These are phyloP conservation scores for Alternaria triticimaculans DNA, from an alignment of 2,329 filamentous ascomycete genomes.

Conservation along the genomic window DNA sequence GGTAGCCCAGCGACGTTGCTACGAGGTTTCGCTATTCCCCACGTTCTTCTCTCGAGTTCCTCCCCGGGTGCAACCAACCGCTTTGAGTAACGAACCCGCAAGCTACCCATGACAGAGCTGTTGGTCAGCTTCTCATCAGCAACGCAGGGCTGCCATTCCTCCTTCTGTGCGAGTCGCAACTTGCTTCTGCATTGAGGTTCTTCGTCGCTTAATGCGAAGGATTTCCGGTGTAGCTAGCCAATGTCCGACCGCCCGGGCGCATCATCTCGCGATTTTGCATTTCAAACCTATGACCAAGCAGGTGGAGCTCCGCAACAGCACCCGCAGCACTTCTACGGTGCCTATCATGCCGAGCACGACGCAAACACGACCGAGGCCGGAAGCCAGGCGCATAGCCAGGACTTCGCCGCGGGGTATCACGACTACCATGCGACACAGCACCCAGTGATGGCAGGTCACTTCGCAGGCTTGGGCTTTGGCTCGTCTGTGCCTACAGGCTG, in stretches of 20 bases:
- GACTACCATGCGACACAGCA: constrained; percentile 26
- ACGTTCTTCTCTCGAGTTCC: background rate
- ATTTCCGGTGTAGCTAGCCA: constrained; percentile 22
- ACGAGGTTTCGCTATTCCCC: background rate
- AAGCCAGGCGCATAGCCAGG: constrained; percentile 24
- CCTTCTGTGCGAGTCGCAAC: background rate
- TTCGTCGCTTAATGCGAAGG: constrained; percentile 19
- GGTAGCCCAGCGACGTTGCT: background rate
- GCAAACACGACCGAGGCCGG: constrained; percentile 28
- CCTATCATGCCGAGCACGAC: constrained; percentile 35
- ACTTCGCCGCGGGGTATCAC: constrained; percentile 26
- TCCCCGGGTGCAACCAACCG: background rate
- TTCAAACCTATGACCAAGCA: constrained; percentile 46
- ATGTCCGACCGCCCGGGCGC: constrained; percentile 40
- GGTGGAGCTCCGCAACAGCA: constrained; percentile 25
- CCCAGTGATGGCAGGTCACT: constrained; percentile 24
- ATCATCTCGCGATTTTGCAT: constrained; percentile 38
- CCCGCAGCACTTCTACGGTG: constrained; percentile 25
- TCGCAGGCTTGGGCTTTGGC: constrained; percentile 30
- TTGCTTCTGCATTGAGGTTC: constrained; percentile 1
- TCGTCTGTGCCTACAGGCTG: constrained; percentile 38
- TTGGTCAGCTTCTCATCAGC: constrained; percentile 14
- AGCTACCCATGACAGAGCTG: constrained; percentile 4
- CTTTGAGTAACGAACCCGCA: background rate
- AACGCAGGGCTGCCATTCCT: background rate